Evolutionary conservation across 495 filamentous ascomycete genomes (phyloP).

Genomic region (Schizothecium vesticola): DNA sequence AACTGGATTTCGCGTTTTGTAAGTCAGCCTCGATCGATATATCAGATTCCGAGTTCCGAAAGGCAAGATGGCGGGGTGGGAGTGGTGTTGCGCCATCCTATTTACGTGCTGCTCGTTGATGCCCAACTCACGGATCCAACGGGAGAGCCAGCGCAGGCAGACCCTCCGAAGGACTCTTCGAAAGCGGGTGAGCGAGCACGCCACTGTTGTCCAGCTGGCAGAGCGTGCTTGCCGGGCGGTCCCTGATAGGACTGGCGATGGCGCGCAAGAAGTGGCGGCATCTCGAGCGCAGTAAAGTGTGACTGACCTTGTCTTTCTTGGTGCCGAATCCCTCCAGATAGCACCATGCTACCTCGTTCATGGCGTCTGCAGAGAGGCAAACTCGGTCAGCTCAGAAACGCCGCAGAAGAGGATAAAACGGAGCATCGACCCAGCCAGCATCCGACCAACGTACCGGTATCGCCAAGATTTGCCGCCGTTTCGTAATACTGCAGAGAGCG

Average conservation of each 20-base stretch:
- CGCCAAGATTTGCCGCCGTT: slow-evolving; percentile 90
- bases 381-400: slow-evolving; percentile 17
- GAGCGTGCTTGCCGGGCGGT: background rate
- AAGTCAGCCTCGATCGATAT: slow-evolving; percentile 38
- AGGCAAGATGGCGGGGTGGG: background rate
- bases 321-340: slow-evolving; percentile 91
- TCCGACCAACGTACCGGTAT: slow-evolving; percentile 52
- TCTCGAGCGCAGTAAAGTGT: background rate
- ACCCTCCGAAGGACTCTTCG: background rate
- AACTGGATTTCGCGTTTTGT: slow-evolving; percentile 49
- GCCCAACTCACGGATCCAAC: slow-evolving; percentile 28
- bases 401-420: background rate
- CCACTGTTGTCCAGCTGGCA: slow-evolving; percentile 14
- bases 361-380: slow-evolving; percentile 60
- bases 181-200: background rate
- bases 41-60: background rate
- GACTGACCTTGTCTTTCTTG: slow-evolving; percentile 92
- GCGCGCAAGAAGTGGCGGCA: slow-evolving; percentile 1
- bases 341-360: slow-evolving; percentile 96
- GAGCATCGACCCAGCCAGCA: background rate
- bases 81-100: slow-evolving; percentile 15
- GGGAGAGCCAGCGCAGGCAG: background rate
- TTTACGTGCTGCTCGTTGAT: slow-evolving; percentile 32
- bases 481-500: slow-evolving; percentile 73
- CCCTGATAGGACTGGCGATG: slow-evolving; percentile 3